Base-by-base conservation (phyloP, 106 monocot species). In the Allium sativum region DNA sequence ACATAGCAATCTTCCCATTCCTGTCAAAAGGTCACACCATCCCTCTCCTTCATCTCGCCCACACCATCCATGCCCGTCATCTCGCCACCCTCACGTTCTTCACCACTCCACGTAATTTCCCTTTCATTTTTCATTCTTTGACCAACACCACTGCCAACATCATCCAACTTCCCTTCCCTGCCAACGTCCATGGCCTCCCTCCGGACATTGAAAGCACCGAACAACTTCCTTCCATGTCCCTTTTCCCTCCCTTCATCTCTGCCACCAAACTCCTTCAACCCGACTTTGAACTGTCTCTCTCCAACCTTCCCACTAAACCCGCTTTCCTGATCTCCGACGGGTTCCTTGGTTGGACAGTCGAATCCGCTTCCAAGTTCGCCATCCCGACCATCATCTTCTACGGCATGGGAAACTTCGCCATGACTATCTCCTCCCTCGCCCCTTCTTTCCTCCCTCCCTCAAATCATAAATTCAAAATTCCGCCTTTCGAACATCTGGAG, bases 11-110 rank as follows among this genome's bases (percentile, higher is more conserved):
- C 42, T 73, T 81, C 77, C 81, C 81, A 0, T 77, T 77, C 70
- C 46, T 73, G 58, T 64, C 81, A 11, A 81, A 73, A 66, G 81
- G 81, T 52, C 77, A 81, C 70, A 73, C 57, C 21, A 62, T 81
- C 43, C 81, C 81, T 14, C 81, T 81, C 73, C 65, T 81, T 44
- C 76, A 77, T 18, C 61, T 81, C 55, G 69, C 81, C 61, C 8
- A 53, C 40, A 51, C 55, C 45, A 41, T 77, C 43, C 48, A 61
- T 44, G 8, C 20, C 16, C 55, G 58, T 45, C 44, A 59, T 59
- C 44, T 73, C 47, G 65, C 44, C 17, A 53, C 62, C 40, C 40
- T 74, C 65, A 73, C 81, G 54, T 48, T 77, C 73, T 40, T 77
- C 62, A 77, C 81, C 46, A 77, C 81, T n/a, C 81, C 81, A 0